Conservation (phyloP, 192 early-diverging fungal genomes). For the Backusella circina region DNA sequence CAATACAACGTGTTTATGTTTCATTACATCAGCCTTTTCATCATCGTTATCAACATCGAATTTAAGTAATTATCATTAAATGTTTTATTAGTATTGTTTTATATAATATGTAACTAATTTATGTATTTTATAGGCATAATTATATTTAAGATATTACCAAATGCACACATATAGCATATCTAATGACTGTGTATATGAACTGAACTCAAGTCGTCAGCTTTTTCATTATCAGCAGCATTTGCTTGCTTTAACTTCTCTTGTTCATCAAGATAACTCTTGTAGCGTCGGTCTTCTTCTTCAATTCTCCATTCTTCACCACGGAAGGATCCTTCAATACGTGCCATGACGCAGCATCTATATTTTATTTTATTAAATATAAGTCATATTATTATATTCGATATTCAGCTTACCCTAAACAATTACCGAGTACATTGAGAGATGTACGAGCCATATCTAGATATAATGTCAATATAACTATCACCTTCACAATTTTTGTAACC, state of each 20-base stretch:
- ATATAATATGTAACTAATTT: background rate
- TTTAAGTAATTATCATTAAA: background rate
- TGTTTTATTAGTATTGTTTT: background rate
- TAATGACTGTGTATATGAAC: background rate
- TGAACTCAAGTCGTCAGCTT: background rate
- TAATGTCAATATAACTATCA: background rate
- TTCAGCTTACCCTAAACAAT: slow-evolving; percentile 53
- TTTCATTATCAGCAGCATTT: background rate
- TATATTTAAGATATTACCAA: background rate
- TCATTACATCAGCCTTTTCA: background rate
- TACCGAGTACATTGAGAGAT: slow-evolving; percentile 64
- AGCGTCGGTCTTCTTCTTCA: slow-evolving; percentile 17
- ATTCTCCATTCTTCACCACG: slow-evolving; percentile 41
- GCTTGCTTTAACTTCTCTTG: background rate
- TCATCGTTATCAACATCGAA: background rate
- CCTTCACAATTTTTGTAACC: background rate
- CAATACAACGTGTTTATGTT: too few species aligned
- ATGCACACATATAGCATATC: background rate
- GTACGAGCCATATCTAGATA: slow-evolving; percentile 67
- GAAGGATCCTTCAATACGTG: slow-evolving; percentile 66
- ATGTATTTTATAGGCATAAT: background rate
- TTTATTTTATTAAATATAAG: background rate
- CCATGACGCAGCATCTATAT: slow-evolving; percentile 47
- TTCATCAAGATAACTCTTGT: background rate
- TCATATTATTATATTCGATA: background rate